phyloP scores from a whole-genome alignment of 495 filamentous ascomycete species.

The Astrothelium macrocarpum region DNA sequence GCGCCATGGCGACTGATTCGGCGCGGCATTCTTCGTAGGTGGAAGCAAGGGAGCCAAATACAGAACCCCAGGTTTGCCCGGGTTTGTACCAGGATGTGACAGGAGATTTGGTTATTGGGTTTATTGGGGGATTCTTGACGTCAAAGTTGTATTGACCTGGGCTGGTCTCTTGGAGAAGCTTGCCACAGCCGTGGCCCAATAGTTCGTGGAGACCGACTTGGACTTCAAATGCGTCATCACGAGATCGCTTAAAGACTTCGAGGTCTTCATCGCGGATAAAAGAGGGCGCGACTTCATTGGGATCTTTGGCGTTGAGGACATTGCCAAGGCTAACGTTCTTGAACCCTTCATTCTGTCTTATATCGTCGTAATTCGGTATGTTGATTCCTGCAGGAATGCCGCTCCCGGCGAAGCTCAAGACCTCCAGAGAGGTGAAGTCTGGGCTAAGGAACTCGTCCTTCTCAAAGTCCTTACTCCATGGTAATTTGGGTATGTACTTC shows the following conservation, averaged over 20 bases:
- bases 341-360: conserved; percentile 88
- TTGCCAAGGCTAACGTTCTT: conserved; percentile 95
- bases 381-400: conserved; percentile 45
- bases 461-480: conserved; percentile 83
- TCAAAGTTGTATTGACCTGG: conserved; percentile 84
- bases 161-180: conserved; percentile 81
- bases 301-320: conserved; percentile 78
- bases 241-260: conserved; percentile 65
- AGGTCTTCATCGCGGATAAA: conserved; percentile 72
- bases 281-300: conserved; percentile 73
- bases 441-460: conserved; percentile 91
- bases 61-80: conserved; percentile 86
- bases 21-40: conserved; percentile 79
- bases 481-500: conserved; percentile 73
- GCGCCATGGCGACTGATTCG: conserved; percentile 87
- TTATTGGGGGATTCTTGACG: conserved; percentile 63
- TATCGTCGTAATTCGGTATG: conserved; percentile 88
- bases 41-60: conserved; percentile 77
- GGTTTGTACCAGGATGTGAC: conserved; percentile 84
- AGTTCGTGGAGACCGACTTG: conserved; percentile 94
- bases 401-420: conserved; percentile 60
- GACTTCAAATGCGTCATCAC: conserved; percentile 83
- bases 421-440: conserved; percentile 63
- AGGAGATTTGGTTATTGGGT: conserved; percentile 65
- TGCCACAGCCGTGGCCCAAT: conserved; percentile 91